Evolutionary conservation across 768 basidiomycete species (phyloP), one percentile per base, ranked within the genome.

Genomic region (Phanerochaete carnosa): DNA sequence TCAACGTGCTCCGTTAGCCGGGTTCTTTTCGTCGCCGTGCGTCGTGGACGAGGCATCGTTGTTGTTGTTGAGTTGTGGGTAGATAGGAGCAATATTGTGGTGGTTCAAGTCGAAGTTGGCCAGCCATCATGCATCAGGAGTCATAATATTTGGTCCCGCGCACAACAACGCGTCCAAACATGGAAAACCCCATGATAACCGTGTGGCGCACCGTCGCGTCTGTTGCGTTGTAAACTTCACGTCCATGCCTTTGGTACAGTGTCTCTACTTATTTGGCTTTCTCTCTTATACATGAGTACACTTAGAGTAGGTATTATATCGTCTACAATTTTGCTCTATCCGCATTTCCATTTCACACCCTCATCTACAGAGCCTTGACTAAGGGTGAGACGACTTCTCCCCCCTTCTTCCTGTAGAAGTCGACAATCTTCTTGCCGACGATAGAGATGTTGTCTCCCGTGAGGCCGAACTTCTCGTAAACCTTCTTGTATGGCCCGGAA

Each of bases 391-490:
- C 74, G 45, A 92, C 80, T 53, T 82, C 76, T 56, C 79, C 77
- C n/a, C 87, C 87, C 75, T 82, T 82, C 75, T 88, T 79, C 82
- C 88, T 90, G 83, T 95, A 96, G 81, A 91, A 94, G 55, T 80
- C 81, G 61, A 92, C 83, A 53, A 94, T 86, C 82, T 94, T 94
- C 83, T 94, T 88, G 65, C 90, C 86, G 25, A 94, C 83, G 47
- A 73, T 73, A 46, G 94, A 90, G 69, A 97, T 89, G 72, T 90
- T 89, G 49, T 81, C 71, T 15, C 86, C 88, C 37, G 92, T 94
- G 70, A 94, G 83, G 45, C 90, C 92, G 67, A 93, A 91, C 75
- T 93, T 92, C 77, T 90, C 90, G 73, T 97, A 97, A 13, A 95
- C 89, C 78, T 94, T 83, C 75, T 87, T 82, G 72, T 92, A 94